A percentile compares a stretch with the other conserved stretches of the same genome.
Conservation (phyloP, 106 monocot genomes). For the Allium cepa region DNA sequence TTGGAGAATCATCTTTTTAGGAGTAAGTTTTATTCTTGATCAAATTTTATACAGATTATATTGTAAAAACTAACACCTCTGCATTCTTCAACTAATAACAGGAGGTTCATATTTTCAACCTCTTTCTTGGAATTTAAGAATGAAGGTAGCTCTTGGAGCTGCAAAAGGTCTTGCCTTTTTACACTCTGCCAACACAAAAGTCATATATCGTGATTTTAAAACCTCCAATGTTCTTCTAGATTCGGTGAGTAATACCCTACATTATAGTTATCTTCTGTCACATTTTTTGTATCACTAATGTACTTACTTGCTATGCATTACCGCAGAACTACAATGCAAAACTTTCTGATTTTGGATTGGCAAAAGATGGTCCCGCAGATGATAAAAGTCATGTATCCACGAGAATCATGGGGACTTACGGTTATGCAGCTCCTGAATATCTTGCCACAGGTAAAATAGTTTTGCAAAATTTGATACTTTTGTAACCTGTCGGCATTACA, state of each 20-base stretch:
- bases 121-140: slow-evolving; percentile 83
- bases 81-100: slow-evolving; percentile 12
- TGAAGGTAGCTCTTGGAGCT: slow-evolving; percentile 84
- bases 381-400: slow-evolving; percentile 85
- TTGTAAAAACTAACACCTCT: neutral
- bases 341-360: slow-evolving; percentile 82
- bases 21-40: slow-evolving; percentile 39
- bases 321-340: slow-evolving; percentile 60
- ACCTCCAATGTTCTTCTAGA: slow-evolving; percentile 76
- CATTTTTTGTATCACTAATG: neutral
- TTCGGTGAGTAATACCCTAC: slow-evolving; percentile 28
- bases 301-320: neutral
- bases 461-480: too few species aligned
- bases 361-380: slow-evolving; percentile 66
- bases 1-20: slow-evolving; percentile 97
- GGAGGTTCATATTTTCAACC: slow-evolving; percentile 88
- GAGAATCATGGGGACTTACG: slow-evolving; percentile 64
- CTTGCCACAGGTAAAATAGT: slow-evolving; percentile 51
- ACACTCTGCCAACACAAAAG: slow-evolving; percentile 47
- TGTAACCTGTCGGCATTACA: neutral
- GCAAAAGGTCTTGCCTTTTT: slow-evolving; percentile 91
- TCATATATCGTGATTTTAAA: slow-evolving; percentile 98
- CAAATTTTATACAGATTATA: neutral
- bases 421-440: slow-evolving; percentile 82
- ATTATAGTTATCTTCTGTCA: neutral